Conservation (phyloP, 257 asterid genomes). For the Nicotiana noctiflora region DNA sequence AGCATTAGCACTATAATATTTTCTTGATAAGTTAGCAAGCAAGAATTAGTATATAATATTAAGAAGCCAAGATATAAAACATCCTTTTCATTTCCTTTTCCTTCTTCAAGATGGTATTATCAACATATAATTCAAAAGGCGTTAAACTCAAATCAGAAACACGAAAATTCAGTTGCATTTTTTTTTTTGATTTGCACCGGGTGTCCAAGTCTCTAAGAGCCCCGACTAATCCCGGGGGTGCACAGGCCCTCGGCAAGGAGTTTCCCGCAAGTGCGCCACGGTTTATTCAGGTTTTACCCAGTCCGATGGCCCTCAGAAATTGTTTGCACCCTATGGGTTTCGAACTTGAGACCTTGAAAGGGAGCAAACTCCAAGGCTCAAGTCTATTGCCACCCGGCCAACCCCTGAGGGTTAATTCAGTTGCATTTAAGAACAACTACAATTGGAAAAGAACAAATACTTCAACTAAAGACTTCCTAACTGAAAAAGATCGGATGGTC, state of each 20-base stretch:
- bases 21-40: neutral
- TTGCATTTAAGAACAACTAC: neutral
- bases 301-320: too few species aligned
- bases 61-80: neutral
- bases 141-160: neutral
- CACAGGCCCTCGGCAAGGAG: too few species aligned
- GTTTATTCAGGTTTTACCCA: too few species aligned
- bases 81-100: neutral
- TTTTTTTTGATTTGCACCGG: too few species aligned
- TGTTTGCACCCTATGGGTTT: too few species aligned
- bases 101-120: neutral
- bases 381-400: too few species aligned
- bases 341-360: too few species aligned
- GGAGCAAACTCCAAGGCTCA: too few species aligned
- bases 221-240: too few species aligned
- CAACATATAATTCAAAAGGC: neutral
- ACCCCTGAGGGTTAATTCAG: neutral
- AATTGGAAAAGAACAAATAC: neutral
- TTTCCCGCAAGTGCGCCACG: too few species aligned
- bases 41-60: neutral
- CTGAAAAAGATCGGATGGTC: neutral
- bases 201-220: too few species aligned
- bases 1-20: constrained; percentile 2
- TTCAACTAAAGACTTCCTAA: neutral
- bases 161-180: neutral